phyloP scores from a whole-genome alignment of 208 protist genomes.

The Leptomonas pyrrhocoris region DNA sequence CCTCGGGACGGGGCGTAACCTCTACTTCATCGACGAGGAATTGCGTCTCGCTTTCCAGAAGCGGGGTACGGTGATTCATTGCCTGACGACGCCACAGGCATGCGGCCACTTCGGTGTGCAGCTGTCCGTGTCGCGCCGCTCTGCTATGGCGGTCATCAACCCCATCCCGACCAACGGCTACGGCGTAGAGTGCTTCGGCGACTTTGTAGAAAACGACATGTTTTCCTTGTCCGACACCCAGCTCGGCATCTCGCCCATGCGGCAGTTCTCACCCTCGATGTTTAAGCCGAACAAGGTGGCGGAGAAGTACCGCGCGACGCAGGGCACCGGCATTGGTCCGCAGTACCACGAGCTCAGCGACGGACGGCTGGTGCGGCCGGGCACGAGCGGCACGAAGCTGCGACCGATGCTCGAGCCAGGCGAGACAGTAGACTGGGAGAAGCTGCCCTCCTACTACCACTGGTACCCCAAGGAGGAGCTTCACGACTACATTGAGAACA shows the following conservation, averaged over 20 bases:
- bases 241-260: conserved; percentile 76
- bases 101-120: conserved; percentile 86
- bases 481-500: conserved; percentile 90
- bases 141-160: conserved; percentile 83
- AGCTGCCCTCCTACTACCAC: conserved; percentile 89
- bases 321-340: conserved; percentile 85
- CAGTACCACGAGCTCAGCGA: conserved; percentile 85
- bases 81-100: conserved; percentile 85
- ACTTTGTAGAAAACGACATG: conserved; percentile 92
- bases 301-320: conserved; percentile 87
- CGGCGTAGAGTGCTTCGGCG: conserved; percentile 89
- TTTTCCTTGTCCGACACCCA: conserved; percentile 85
- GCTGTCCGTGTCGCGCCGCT: conserved; percentile 79
- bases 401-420: conserved; percentile 85
- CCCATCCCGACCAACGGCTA: conserved; percentile 88
- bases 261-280: conserved; percentile 75
- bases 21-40: conserved; percentile 90
- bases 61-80: conserved; percentile 84
- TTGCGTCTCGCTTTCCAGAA: conserved; percentile 88
- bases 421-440: conserved; percentile 84
- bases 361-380: conserved; percentile 81
- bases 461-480: conserved; percentile 90
- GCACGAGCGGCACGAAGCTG: conserved; percentile 84
- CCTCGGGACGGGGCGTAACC: conserved; percentile 83
- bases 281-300: conserved; percentile 82